Percentiles rank a stretch among this genome's conserved stretches.
These are phyloP conservation scores for Blastobotrys elegans DNA, from an alignment of 1,139 yeast species.

Conservation along the genomic window DNA sequence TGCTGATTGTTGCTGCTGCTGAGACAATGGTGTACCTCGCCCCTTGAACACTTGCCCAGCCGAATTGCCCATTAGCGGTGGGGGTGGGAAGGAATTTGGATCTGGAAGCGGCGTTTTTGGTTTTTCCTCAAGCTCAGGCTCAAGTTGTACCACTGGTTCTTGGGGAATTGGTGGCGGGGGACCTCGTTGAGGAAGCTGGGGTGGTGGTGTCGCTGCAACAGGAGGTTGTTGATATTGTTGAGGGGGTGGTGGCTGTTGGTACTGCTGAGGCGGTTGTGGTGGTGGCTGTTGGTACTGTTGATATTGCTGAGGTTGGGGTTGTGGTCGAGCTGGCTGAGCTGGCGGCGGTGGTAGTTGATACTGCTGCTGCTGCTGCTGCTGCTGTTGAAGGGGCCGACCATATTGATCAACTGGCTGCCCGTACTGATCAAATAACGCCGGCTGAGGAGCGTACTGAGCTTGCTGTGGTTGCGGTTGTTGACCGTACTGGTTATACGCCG, in stretches of 20 bases:
- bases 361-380: constrained; percentile 19
- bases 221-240: constrained; percentile 20
- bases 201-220: constrained; percentile 15
- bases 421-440: constrained; percentile 1
- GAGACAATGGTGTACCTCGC: constrained; percentile 6
- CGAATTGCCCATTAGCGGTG: constrained; percentile 33
- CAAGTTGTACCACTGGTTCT: constrained; percentile 7
- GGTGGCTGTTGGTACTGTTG: constrained; percentile 11
- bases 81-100: constrained; percentile 42
- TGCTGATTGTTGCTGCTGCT: constrained; percentile 10
- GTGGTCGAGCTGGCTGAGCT: constrained; percentile 11
- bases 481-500: constrained; percentile 12
- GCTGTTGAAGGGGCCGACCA: constrained; percentile 27
- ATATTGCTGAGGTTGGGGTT: constrained; percentile 9
- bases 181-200: constrained; percentile 2
- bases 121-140: constrained; percentile 10
- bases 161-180: constrained; percentile 13
- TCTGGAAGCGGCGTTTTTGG: constrained; percentile 36
- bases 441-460: background rate
- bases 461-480: constrained; percentile 16
- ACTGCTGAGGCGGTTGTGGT: constrained; percentile 3
- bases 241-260: constrained; percentile 6
- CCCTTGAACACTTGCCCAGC: constrained; percentile 8
- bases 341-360: constrained; percentile 13
- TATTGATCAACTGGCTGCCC: constrained; percentile 17